Conservation (phyloP, 371 early-diverging fungal species). For the Blakeslea trispora region DNA sequence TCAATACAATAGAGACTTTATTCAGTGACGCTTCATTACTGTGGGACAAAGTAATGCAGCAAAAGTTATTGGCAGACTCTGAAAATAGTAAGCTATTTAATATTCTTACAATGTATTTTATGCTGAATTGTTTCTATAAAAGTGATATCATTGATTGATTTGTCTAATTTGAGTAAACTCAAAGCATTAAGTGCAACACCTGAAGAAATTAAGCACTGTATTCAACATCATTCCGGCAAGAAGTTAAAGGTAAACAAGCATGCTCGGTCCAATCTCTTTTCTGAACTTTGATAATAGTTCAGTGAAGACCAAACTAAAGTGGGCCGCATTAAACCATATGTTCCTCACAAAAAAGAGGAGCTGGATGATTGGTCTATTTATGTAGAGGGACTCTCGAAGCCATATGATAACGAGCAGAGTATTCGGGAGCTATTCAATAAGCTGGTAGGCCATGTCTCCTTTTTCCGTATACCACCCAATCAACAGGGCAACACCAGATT, state of each 20-base stretch:
- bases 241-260: conserved; percentile 21
- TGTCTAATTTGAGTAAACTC: conserved; percentile 25
- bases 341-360: conserved; percentile 30
- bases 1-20: conserved; percentile 38
- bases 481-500: conserved; percentile 12
- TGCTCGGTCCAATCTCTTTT: neutral
- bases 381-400: conserved; percentile 36
- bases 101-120: too few relatives aligned
- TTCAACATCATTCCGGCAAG: conserved; percentile 7
- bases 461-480: conserved; percentile 36
- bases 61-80: conserved; percentile 26
- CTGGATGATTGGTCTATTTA: conserved; percentile 46
- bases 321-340: conserved; percentile 39
- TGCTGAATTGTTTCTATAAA: neutral
- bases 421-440: conserved; percentile 30
- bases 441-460: conserved; percentile 37
- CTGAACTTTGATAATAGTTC: too few relatives aligned
- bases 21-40: conserved; percentile 47
- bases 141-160: conserved; percentile 31
- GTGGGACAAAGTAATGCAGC: conserved; percentile 43
- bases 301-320: conserved; percentile 14
- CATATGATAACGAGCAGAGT: conserved; percentile 23
- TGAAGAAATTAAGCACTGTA: conserved; percentile 32
- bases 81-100: conserved; percentile 31
- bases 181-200: conserved; percentile 22